Evolutionary conservation across 164 flowering plant species (phyloP).

Genomic region (Nymphaea colorata): DNA sequence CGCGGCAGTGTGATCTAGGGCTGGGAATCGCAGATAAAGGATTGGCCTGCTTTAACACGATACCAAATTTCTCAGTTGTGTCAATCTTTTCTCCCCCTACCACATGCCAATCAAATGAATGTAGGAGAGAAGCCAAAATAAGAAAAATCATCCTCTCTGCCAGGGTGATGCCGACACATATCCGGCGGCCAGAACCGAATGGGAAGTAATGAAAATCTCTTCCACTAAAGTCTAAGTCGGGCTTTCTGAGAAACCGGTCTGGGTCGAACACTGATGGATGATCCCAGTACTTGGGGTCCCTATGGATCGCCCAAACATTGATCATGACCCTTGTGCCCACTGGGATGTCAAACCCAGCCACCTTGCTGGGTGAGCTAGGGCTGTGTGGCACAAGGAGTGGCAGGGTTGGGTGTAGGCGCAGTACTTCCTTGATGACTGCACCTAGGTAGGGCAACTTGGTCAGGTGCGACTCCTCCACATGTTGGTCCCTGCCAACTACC

Average conservation of each 20-base stretch:
- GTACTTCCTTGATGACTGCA: slow-evolving; percentile 29
- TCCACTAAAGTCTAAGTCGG: slow-evolving; percentile 11
- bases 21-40: slow-evolving; percentile 31
- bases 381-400: slow-evolving; percentile 18
- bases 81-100: slow-evolving; percentile 18
- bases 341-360: slow-evolving; percentile 28
- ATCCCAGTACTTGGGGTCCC: slow-evolving; percentile 36
- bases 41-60: slow-evolving; percentile 20
- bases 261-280: slow-evolving; percentile 21
- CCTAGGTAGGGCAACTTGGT: slow-evolving; percentile 20
- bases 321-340: slow-evolving; percentile 18
- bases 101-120: slow-evolving; percentile 29
- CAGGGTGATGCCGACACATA: slow-evolving; percentile 33
- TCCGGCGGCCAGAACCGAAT: slow-evolving; percentile 47
- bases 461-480: slow-evolving; percentile 17
- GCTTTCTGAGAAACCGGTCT: slow-evolving; percentile 14
- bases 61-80: slow-evolving; percentile 24
- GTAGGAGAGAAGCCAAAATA: slow-evolving; percentile 27
- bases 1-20: slow-evolving; percentile 2
- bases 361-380: slow-evolving; percentile 7
- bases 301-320: slow-evolving; percentile 38
- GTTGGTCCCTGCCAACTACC: slow-evolving; percentile 14
- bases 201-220: slow-evolving; percentile 27
- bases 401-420: slow-evolving; percentile 22
- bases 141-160: slow-evolving; percentile 25